Evolutionary conservation across 331 rosid genomes (phyloP).

Genomic region (Malus hybrid): DNA sequence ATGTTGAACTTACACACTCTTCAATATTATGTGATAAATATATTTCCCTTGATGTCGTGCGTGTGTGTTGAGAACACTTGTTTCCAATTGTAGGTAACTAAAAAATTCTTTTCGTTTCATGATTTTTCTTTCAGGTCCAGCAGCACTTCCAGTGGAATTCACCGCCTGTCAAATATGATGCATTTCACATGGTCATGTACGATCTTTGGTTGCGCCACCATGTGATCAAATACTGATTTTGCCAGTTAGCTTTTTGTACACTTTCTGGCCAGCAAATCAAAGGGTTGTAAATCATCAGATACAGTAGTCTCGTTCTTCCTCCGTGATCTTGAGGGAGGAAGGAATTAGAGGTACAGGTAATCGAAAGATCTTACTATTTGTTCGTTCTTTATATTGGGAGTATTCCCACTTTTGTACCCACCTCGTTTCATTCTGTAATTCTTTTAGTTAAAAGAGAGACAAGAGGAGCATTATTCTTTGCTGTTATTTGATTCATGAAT

Average conservation of each 20-base stretch:
- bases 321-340: neutral
- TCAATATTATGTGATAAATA: neutral
- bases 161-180: conserved; percentile 69
- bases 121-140: conserved; percentile 57
- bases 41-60: neutral
- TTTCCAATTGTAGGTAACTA: neutral
- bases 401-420: conserved; percentile 4
- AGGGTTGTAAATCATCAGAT: conserved; percentile 44
- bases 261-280: conserved; percentile 28
- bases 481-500: neutral
- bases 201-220: conserved; percentile 92
- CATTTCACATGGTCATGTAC: conserved; percentile 93
- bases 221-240: conserved; percentile 56
- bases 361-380: conserved; percentile 1
- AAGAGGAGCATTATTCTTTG: neutral
- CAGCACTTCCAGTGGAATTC: conserved; percentile 92
- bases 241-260: conserved; percentile 26
- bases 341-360: neutral
- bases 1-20: neutral
- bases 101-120: neutral
- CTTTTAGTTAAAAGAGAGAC: neutral
- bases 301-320: conserved; percentile 19
- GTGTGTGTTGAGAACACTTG: neutral
- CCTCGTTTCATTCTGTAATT: neutral
- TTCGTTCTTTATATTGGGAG: conserved; percentile 11